A percentile compares a stretch with the other conserved stretches of the same genome.
These are phyloP conservation scores for Fusarium setosum DNA, from an alignment of 2,329 filamentous ascomycete genomes.

Conservation along the genomic window DNA sequence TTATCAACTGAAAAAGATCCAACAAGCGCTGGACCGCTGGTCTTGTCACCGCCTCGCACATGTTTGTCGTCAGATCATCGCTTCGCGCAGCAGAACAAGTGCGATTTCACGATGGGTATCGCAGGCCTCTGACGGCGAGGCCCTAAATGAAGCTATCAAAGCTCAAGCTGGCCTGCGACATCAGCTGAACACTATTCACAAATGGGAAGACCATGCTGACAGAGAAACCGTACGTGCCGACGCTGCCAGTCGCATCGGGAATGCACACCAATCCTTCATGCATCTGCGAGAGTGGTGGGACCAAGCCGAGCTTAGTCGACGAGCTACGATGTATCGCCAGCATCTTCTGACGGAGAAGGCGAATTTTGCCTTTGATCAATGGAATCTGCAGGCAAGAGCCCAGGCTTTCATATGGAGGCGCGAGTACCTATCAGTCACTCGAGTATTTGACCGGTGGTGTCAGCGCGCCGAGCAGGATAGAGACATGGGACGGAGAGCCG, in stretches of 20 bases:
- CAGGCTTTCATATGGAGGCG: conserved; percentile 48
- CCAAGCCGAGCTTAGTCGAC: conserved; percentile 41
- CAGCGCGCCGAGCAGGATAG: conserved; percentile 27
- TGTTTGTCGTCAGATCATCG: conserved; percentile 32
- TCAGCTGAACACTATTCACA: conserved; percentile 28
- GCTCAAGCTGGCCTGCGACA: conserved; percentile 24
- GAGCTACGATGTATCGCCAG: conserved; percentile 39
- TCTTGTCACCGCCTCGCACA: conserved; percentile 39
- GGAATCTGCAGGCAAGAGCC: conserved; percentile 48
- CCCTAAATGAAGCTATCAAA: conserved; percentile 30
- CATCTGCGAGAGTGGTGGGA: conserved; percentile 48
- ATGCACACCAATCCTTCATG: conserved; percentile 33
- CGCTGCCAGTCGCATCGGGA: conserved; percentile 31
- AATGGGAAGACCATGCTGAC: conserved; percentile 35
- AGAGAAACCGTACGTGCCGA: conserved; percentile 7
- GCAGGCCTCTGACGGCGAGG: conserved; percentile 21
- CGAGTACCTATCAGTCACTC: conserved; percentile 46
- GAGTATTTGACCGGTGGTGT: conserved; percentile 46
- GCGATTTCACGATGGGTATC: conserved; percentile 39
- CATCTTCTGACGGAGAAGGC: conserved; percentile 33
- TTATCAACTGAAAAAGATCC: conserved; percentile 34
- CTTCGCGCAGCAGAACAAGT: conserved; percentile 25
- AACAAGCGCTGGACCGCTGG: conserved; percentile 43
- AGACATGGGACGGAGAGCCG: conserved; percentile 34
- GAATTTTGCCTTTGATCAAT: conserved; percentile 41